These are phyloP conservation scores for Aspergillus ibericus DNA, from an alignment of 2,329 filamentous ascomycete species.

Conservation along the genomic window DNA sequence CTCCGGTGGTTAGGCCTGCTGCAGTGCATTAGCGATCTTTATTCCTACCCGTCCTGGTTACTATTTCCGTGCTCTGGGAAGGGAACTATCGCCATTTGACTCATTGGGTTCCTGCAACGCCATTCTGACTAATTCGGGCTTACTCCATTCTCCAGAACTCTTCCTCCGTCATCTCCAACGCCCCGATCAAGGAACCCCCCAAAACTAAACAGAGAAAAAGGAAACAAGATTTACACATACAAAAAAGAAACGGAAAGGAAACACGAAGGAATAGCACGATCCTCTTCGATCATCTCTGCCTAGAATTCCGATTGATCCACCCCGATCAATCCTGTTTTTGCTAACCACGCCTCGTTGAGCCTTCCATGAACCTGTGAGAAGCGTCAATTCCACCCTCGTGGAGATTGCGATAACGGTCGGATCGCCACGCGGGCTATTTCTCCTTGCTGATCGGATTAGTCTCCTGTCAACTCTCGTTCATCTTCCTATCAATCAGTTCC, in stretches of 20 bases:
- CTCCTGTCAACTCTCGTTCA: conserved; percentile 11
- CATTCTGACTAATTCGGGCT: background rate
- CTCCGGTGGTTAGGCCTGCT: background rate
- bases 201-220: background rate
- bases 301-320: background rate
- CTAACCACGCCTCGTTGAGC: conserved; percentile 1
- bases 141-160: background rate
- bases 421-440: conserved; percentile 20
- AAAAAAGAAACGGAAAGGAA: background rate
- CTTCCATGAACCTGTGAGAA: conserved; percentile 23
- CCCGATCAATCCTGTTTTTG: background rate
- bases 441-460: conserved; percentile 12
- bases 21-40: background rate
- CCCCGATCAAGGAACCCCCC: background rate
- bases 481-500: conserved; percentile 3
- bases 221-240: background rate
- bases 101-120: background rate
- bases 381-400: conserved; percentile 22
- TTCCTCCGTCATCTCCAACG: background rate
- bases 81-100: background rate
- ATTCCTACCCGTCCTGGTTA: background rate
- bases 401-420: conserved; percentile 21
- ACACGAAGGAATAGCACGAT: background rate
- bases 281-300: background rate
- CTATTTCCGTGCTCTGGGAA: background rate